These are phyloP conservation scores for Karstenula rhodostoma DNA, from an alignment of 2,329 filamentous ascomycete species.

Conservation along the genomic window DNA sequence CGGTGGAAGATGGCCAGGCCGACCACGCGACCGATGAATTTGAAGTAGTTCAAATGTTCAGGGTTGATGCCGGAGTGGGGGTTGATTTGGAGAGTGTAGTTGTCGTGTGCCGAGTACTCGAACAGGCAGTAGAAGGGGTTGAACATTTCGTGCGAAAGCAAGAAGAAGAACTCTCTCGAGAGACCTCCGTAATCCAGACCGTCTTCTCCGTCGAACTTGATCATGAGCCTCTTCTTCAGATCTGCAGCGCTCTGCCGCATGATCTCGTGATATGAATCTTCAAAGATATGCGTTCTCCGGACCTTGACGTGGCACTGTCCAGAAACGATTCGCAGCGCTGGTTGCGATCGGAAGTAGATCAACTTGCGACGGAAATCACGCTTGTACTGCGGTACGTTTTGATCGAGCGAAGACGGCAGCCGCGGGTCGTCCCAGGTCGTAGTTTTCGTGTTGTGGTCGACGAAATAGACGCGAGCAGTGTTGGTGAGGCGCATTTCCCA, in stretches of 20 bases:
- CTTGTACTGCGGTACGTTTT: conserved; percentile 99
- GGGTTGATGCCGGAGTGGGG: conserved; percentile 99
- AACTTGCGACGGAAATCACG: conserved; percentile 97
- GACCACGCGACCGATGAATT: conserved; percentile 97
- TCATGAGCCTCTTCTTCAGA: conserved; percentile 98
- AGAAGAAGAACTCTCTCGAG: conserved; percentile 97
- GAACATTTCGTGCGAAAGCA: conserved; percentile 99
- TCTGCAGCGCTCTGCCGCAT: conserved; percentile 95
- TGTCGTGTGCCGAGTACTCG: conserved; percentile 99
- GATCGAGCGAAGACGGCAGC: conserved; percentile 92
- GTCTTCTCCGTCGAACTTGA: conserved; percentile 99
- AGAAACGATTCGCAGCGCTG: conserved; percentile 91
- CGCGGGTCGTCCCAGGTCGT: conserved; percentile 99
- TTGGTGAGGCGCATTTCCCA: conserved; percentile 99
- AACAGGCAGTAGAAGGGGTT: conserved; percentile 99
- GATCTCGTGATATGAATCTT: conserved; percentile 98
- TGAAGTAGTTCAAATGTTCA: conserved; percentile 99
- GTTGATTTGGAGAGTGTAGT: conserved; percentile 99
- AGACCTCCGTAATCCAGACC: conserved; percentile 97
- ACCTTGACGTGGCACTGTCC: conserved; percentile 99
- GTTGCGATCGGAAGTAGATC: conserved; percentile 99
- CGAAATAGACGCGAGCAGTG: conserved; percentile 97
- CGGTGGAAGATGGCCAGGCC: conserved; percentile 98
- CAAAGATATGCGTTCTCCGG: conserved; percentile 94
- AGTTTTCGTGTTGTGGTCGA: conserved; percentile 99